Percentiles rank a stretch among this genome's conserved stretches.
Evolutionary conservation across 108 stramenopile genomes (phyloP).

Genomic region (Pseudonitzschia multiseries): DNA sequence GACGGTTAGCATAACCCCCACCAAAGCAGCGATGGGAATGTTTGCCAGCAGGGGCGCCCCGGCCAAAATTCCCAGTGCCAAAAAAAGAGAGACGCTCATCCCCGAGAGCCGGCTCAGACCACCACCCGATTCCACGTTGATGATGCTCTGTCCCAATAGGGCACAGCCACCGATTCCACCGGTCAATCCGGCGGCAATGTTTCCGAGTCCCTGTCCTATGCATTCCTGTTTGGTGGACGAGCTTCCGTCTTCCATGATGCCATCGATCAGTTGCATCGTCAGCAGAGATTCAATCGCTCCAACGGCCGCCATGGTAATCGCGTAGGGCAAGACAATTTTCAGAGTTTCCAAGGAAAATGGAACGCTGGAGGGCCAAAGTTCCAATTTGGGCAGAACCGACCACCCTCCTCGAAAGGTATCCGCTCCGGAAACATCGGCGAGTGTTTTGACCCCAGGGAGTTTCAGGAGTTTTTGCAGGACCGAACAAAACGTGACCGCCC

Average conservation of each 20-base stretch:
- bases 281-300: constrained; percentile 71
- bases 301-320: constrained; percentile 77
- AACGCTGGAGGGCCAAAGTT: constrained; percentile 47
- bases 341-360: constrained; percentile 55
- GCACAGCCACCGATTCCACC: constrained; percentile 87
- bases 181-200: constrained; percentile 62
- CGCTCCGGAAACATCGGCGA: constrained; percentile 58
- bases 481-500: constrained; percentile 55
- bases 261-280: constrained; percentile 80
- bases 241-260: constrained; percentile 75
- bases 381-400: constrained; percentile 54
- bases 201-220: constrained; percentile 72
- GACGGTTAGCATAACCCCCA: constrained; percentile 79
- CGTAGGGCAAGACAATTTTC: constrained; percentile 59
- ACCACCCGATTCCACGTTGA: constrained; percentile 81
- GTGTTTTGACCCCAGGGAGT: constrained; percentile 57
- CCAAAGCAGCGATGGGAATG: constrained; percentile 67
- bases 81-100: constrained; percentile 71
- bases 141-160: constrained; percentile 78
- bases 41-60: constrained; percentile 68
- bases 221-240: constrained; percentile 69
- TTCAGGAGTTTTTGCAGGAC: constrained; percentile 42
- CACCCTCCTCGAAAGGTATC: constrained; percentile 70
- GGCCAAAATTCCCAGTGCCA: constrained; percentile 67
- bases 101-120: constrained; percentile 58